Evolutionary conservation across 495 filamentous ascomycete species (phyloP).

Genomic region (Penicillium desertorum): DNA sequence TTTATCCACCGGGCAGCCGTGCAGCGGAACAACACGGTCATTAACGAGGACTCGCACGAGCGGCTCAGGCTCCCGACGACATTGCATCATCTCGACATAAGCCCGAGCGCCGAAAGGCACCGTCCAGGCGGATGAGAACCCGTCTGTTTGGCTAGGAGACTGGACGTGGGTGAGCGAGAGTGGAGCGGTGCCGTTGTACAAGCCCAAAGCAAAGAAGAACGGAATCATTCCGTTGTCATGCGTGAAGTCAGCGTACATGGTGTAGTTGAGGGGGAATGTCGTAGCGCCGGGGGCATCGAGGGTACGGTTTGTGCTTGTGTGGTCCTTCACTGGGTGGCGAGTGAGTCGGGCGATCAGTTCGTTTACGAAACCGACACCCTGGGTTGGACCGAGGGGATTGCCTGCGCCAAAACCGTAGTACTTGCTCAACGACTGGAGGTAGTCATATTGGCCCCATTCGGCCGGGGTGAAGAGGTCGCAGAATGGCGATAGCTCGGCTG

Average conservation of each 20-base stretch:
- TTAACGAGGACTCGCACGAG: slow-evolving; percentile 77
- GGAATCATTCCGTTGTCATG: slow-evolving; percentile 83
- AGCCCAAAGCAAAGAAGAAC: slow-evolving; percentile 68
- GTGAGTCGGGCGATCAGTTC: slow-evolving; percentile 83
- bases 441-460: slow-evolving; percentile 76
- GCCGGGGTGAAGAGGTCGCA: slow-evolving; percentile 65
- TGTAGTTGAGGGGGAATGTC: slow-evolving; percentile 67
- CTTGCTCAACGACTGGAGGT: slow-evolving; percentile 71
- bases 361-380: slow-evolving; percentile 81
- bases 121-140: slow-evolving; percentile 69
- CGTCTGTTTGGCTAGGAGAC: slow-evolving; percentile 44
- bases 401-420: slow-evolving; percentile 78
- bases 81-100: slow-evolving; percentile 84
- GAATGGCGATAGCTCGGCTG: slow-evolving; percentile 55
- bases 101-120: slow-evolving; percentile 76
- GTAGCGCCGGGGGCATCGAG: slow-evolving; percentile 54
- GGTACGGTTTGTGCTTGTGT: slow-evolving; percentile 70
- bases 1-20: slow-evolving; percentile 63
- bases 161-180: slow-evolving; percentile 50
- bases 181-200: slow-evolving; percentile 61
- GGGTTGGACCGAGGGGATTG: slow-evolving; percentile 72
- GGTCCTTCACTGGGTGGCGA: slow-evolving; percentile 59
- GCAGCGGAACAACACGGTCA: slow-evolving; percentile 71
- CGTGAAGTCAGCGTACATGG: slow-evolving; percentile 79
- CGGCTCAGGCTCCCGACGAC: slow-evolving; percentile 51